phyloP scores from a whole-genome alignment of 257 asterid species.

The Przewalskia tangutica region DNA sequence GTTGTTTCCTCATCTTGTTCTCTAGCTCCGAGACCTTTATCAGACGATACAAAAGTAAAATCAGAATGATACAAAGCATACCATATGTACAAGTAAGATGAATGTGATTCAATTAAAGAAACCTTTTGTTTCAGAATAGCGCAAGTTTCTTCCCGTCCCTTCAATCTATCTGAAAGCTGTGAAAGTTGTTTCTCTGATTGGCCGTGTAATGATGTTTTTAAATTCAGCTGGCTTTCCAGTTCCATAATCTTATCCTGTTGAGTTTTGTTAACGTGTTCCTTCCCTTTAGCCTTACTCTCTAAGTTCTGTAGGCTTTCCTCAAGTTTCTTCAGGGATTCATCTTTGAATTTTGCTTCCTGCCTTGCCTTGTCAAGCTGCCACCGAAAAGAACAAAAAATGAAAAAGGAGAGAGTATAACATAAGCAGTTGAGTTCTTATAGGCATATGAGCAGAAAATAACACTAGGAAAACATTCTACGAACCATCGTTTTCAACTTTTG shows the following conservation, averaged over 20 bases:
- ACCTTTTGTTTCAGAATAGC: conserved; percentile 77
- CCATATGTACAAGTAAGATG: background rate
- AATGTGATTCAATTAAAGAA: background rate
- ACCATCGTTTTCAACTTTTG: conserved; percentile 76
- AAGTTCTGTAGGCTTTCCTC: conserved; percentile 70
- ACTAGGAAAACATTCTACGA: conserved; percentile 15
- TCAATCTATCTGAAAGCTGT: conserved; percentile 56
- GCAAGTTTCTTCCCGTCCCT: conserved; percentile 67
- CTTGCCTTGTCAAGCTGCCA: conserved; percentile 72
- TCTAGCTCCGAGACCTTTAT: conserved; percentile 64
- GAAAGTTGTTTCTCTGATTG: conserved; percentile 65
- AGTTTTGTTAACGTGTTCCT: conserved; percentile 59
- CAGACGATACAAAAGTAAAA: background rate
- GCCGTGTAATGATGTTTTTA: conserved; percentile 36
- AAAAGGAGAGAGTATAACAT: background rate
- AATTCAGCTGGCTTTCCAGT: conserved; percentile 62
- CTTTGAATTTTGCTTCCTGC: conserved; percentile 65
- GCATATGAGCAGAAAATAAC: background rate
- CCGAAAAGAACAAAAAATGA: background rate
- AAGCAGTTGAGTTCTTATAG: background rate
- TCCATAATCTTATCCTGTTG: conserved; percentile 74
- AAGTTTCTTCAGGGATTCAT: conserved; percentile 63
- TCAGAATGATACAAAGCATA: background rate
- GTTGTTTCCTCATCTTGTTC: conserved; percentile 57
- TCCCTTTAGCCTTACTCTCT: conserved; percentile 74